Evolutionary conservation across 2,329 filamentous ascomycete genomes (phyloP).

Genomic region (Elsinoe fawcettii): DNA sequence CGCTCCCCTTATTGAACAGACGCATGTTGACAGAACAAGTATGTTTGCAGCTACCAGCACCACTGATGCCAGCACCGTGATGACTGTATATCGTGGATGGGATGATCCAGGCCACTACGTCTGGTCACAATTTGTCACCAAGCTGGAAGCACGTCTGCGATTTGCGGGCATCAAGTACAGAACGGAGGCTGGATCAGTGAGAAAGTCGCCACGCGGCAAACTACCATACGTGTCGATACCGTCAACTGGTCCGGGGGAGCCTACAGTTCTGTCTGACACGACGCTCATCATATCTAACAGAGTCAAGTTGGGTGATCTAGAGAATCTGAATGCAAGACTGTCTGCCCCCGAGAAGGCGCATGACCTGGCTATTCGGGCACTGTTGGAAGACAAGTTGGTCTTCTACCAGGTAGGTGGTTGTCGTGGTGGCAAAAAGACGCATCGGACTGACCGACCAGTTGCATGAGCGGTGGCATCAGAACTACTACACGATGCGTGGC

Average conservation of each 20-base stretch:
- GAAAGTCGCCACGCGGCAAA: slow-evolving; percentile 48
- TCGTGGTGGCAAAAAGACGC: background rate
- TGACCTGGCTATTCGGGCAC: slow-evolving; percentile 46
- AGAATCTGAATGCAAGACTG: slow-evolving; percentile 44
- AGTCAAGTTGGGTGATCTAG: slow-evolving; percentile 34
- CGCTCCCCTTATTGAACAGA: no score
- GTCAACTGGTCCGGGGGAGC: background rate
- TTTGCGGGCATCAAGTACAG: slow-evolving; percentile 44
- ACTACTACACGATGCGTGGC: slow-evolving; percentile 53
- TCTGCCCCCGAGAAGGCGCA: slow-evolving; percentile 34
- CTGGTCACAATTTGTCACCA: slow-evolving; percentile 57
- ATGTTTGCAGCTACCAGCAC: background rate
- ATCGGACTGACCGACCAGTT: background rate
- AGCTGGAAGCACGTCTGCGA: slow-evolving; percentile 55
- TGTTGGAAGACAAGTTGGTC: slow-evolving; percentile 55
- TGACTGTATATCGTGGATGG: slow-evolving; percentile 40
- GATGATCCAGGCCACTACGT: slow-evolving; percentile 34
- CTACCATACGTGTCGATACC: slow-evolving; percentile 49
- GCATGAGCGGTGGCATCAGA: slow-evolving; percentile 51
- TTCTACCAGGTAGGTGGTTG: slow-evolving; percentile 45
- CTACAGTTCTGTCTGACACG: slow-evolving; percentile 42
- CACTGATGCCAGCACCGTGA: background rate
- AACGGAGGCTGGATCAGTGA: slow-evolving; percentile 38
- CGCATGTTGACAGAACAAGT: no score
- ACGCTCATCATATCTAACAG: slow-evolving; percentile 47